Base-by-base conservation (phyloP, 108 stramenopile species). In the Skeletonema marinoi region DNA sequence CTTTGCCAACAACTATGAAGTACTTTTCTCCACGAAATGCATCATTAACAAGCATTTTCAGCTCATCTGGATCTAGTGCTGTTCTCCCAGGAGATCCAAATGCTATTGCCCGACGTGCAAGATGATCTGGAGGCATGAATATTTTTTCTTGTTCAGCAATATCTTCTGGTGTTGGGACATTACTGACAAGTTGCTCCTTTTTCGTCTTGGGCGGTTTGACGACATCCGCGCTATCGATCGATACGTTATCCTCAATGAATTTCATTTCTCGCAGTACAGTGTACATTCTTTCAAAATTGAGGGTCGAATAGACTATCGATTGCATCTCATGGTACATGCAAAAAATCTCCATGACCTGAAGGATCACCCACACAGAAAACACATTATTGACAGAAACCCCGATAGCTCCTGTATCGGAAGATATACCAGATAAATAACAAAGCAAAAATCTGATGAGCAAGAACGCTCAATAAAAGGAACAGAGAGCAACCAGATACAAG, bases 281-380 rank as follows among this genome's bases (percentile, higher is more conserved):
- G 25, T 80, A 66, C 69, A 95, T 68, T n/a, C 96, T 83, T 80
- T 97, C 96, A 72, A 96, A 90, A 74, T 97, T 97, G 65, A 97
- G 82, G 0, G 89, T 87, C 42, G 77, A 84, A 84, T 93, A 97
- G 21, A 90, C 88, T 19, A 97, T 87, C n/a, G 83, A 70, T 17
- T 89, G 85, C 39, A 98, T 93, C 69, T 96, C 92, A 36, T 82
- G 82, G 77, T 96, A 97, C 81, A 97, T 93, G 80, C 88, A 95
- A 39, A 87, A 88, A 64, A 98, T 89, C 70, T 98, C 97, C 32
- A 92, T 48, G 29, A 76, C 39, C 80, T 92, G 92, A 25, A 96
- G 73, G n/a, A 84, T 44, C 9, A 91, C 65, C 82, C 91, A 98
- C 2, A 88, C 82, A 14, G 65, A 35, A 54, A 96, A 35, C 7